phyloP scores from a whole-genome alignment of 352 stramenopile species.

The Globisporangium parvum region DNA sequence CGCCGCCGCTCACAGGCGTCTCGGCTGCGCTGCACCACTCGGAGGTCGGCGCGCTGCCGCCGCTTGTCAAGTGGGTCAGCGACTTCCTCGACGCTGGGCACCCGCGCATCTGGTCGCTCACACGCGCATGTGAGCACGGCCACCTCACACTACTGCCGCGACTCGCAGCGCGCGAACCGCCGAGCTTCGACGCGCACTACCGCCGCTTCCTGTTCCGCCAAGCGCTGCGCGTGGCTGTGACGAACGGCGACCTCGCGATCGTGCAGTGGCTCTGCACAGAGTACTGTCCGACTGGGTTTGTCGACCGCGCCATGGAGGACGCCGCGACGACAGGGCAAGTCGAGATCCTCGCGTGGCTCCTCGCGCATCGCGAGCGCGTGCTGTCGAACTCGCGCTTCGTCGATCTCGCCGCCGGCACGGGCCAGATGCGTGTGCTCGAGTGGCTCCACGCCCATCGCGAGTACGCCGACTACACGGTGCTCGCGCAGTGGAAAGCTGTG shows the following conservation, averaged over 20 bases:
- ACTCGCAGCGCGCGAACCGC: not conserved
- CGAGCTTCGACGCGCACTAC: not conserved
- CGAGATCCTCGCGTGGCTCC: conserved; percentile 12
- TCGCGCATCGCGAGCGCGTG: conserved; percentile 4
- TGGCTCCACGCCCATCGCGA: conserved; percentile 14
- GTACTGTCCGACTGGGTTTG: conserved; percentile 9
- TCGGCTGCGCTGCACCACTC: not conserved
- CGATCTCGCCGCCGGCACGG: conserved; percentile 7
- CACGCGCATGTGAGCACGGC: not conserved
- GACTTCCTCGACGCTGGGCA: conserved; percentile 5
- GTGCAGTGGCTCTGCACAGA: conserved; percentile 11
- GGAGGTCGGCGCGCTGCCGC: conserved; percentile 1
- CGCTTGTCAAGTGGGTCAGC: conserved; percentile 4
- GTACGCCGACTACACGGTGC: conserved; percentile 3
- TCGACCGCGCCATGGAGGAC: conserved; percentile 12
- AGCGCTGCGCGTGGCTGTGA: not conserved
- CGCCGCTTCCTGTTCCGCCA: conserved; percentile 6
- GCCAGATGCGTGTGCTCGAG: conserved; percentile 9
- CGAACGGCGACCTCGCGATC: conserved; percentile 6
- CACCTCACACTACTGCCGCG: conserved; percentile 1
- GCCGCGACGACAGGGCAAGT: conserved; percentile 7
- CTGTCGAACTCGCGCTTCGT: conserved; percentile 10
- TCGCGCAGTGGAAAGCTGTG: conserved; percentile 12
- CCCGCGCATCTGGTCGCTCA: conserved; percentile 6
- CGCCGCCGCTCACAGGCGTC: conserved; percentile 8